Percentiles rank a stretch among this genome's conserved stretches.
Evolutionary conservation across 2,329 filamentous ascomycete species (phyloP).

Genomic region (Talaromyces piceae): DNA sequence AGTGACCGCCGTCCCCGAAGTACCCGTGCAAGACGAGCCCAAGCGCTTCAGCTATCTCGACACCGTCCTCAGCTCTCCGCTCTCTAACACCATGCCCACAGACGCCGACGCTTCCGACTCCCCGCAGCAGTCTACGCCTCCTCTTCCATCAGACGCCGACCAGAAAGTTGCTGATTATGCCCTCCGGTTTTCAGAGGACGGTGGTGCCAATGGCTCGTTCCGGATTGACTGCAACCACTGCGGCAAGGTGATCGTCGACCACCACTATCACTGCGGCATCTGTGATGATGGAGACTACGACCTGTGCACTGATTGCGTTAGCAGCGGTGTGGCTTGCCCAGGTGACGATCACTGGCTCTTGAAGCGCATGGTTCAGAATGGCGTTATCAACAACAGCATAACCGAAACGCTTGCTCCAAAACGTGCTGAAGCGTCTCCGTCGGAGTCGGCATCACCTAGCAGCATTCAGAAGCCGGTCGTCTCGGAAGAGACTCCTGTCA

Average conservation of each 20-base stretch:
- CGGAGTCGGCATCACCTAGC: not conserved
- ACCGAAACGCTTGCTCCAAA: slow-evolving; percentile 73
- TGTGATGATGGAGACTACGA: slow-evolving; percentile 95
- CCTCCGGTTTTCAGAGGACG: slow-evolving; percentile 24
- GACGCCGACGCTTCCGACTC: slow-evolving; percentile 12
- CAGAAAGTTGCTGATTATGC: too few species aligned
- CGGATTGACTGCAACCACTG: slow-evolving; percentile 94
- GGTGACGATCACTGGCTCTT: slow-evolving; percentile 85
- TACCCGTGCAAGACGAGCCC: slow-evolving; percentile 14
- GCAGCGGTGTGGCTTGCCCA: slow-evolving; percentile 67
- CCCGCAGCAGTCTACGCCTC: not conserved
- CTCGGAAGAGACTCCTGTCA: not conserved
- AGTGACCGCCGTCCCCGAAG: slow-evolving; percentile 9
- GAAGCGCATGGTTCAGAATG: slow-evolving; percentile 75
- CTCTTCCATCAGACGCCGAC: too few species aligned
- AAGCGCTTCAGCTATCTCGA: slow-evolving; percentile 35
- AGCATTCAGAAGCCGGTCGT: slow-evolving; percentile 2
- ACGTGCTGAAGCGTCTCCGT: slow-evolving; percentile 16
- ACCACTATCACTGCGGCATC: slow-evolving; percentile 89
- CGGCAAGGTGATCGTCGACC: slow-evolving; percentile 65
- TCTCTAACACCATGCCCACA: slow-evolving; percentile 12
- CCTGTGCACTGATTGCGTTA: slow-evolving; percentile 74
- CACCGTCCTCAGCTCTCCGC: slow-evolving; percentile 31
- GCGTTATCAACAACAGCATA: slow-evolving; percentile 72
- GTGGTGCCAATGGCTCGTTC: slow-evolving; percentile 46